Conservation (phyloP, 1,139 yeast genomes). For the Saccharomyces pastorianus region DNA sequence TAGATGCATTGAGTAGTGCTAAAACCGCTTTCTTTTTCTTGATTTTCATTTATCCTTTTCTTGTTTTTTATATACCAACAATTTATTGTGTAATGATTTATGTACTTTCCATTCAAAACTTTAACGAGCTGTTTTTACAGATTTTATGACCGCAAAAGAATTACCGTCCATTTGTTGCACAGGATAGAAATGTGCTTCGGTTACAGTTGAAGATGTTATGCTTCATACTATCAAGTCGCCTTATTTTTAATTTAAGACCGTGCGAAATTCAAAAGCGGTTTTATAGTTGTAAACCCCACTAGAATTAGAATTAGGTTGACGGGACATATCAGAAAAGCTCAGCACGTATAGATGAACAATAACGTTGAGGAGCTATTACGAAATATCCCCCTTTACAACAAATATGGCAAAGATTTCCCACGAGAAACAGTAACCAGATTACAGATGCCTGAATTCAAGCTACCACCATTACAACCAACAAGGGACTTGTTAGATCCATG, state of each 20-base stretch:
- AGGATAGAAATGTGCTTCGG: no score
- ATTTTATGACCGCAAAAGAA: not conserved
- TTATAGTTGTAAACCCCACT: not conserved
- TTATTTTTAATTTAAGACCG: not conserved
- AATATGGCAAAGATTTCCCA: conserved; percentile 20
- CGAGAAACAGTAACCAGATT: conserved; percentile 10
- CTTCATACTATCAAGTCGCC: not conserved
- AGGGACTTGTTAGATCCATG: conserved; percentile 26
- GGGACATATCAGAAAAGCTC: not conserved
- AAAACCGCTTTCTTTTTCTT: not conserved
- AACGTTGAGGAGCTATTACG: conserved; percentile 18
- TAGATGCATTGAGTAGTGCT: conserved; percentile 12
- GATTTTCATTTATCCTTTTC: conserved; percentile 1
- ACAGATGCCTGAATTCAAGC: conserved; percentile 15
- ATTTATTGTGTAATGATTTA: not conserved
- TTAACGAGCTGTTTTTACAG: not conserved
- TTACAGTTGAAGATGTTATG: no score
- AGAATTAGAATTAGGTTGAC: not conserved
- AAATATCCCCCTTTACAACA: conserved; percentile 20
- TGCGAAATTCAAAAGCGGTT: not conserved
- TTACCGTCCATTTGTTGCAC: no score
- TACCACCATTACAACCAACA: conserved; percentile 16
- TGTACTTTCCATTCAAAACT: not conserved
- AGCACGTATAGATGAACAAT: not conserved
- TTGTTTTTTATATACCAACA: not conserved